Percentiles rank a stretch among this genome's conserved stretches.
phyloP scores from a whole-genome alignment of 2,329 filamentous ascomycete genomes.

The Penicillium sp. region DNA sequence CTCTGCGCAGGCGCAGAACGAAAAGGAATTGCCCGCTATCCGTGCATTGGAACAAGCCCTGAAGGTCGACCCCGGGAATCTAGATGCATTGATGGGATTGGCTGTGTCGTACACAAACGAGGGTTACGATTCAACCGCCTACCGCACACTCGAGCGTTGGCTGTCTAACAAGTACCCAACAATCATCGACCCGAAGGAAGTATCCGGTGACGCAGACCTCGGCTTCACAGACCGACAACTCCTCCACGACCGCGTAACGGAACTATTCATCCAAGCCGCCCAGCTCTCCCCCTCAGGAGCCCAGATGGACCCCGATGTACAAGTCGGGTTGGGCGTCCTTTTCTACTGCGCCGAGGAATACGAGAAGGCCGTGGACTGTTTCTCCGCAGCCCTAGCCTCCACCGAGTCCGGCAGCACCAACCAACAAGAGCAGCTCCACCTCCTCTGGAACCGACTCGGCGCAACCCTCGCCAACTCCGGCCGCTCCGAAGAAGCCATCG shows the following conservation, averaged over 20 bases:
- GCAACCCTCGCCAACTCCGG: conserved; percentile 95
- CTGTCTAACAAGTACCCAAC: conserved; percentile 90
- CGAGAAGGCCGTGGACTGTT: conserved; percentile 98
- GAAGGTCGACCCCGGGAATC: conserved; percentile 81
- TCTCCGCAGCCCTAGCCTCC: conserved; percentile 82
- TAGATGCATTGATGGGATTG: conserved; percentile 88
- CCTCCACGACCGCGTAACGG: conserved; percentile 85
- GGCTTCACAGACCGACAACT: conserved; percentile 91
- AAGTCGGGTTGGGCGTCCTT: conserved; percentile 91
- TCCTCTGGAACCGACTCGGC: conserved; percentile 95
- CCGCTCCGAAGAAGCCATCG: conserved; percentile 90
- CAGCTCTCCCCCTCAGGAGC: conserved; percentile 88
- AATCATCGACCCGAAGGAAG: conserved; percentile 68
- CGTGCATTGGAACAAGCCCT: conserved; percentile 87
- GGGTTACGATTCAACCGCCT: conserved; percentile 95
- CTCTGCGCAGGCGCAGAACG: conserved; percentile 92
- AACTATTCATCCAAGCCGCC: conserved; percentile 86
- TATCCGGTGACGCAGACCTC: conserved; percentile 75
- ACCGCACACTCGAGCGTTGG: conserved; percentile 95
- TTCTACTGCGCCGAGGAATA: conserved; percentile 99
- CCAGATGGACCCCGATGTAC: conserved; percentile 97
- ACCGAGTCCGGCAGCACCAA: conserved; percentile 82
- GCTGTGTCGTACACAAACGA: conserved; percentile 98
- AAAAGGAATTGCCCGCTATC: conserved; percentile 95
- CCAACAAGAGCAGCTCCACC: conserved; percentile 79